Base-by-base conservation (phyloP, 2,329 filamentous ascomycete genomes). In the Teratosphaeria destructans region DNA sequence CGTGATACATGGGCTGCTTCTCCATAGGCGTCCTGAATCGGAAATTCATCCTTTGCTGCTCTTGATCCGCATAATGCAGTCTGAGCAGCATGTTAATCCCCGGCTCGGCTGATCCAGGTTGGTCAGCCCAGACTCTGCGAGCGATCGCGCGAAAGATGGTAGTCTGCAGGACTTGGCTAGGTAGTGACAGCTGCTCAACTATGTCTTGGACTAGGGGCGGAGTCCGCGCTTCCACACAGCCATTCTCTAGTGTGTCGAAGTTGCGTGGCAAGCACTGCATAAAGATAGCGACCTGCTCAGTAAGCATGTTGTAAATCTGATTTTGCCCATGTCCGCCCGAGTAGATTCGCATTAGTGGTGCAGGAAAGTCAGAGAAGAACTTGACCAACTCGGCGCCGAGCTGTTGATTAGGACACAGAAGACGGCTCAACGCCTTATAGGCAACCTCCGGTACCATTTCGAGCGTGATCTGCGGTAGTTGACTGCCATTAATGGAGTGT, bases 151-250 rank as follows among this genome's bases (percentile, higher is more conserved):
- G 77, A 65, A 85, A 86, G 3, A 84, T 71, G 32, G 84, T 78
- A 1, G 69, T 71, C 64, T 84, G 81, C 6, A 88, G 71, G 1
- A 78, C 74, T 0, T 73, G 67, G 0, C 84, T 87, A 7, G 67
- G 68, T 12, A 86, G 68, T 5, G 70, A 67, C 39, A 87, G 74
- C 12, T 71, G 64, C n/a, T 70, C 67, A 4, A 76, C 68, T 32
- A 88, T 71, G 65, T 87, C 85, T 57, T 78, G 75, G 37, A 82
- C 77, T n/a, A 85, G 71, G 5, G 84, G 80, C 3, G 84, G 84
- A 64, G 78, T 81, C 1, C 71, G 69, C 49, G 77, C 73, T 23
- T 54, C 39, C 29, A 62, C 65, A 59, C 73, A 65, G 35, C 53
- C 49, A 10, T 59, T 12, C 2, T 63, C 56, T 10, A 72, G 16